These are phyloP conservation scores for Santalum album DNA, from an alignment of 164 flowering plant species.

Conservation along the genomic window DNA sequence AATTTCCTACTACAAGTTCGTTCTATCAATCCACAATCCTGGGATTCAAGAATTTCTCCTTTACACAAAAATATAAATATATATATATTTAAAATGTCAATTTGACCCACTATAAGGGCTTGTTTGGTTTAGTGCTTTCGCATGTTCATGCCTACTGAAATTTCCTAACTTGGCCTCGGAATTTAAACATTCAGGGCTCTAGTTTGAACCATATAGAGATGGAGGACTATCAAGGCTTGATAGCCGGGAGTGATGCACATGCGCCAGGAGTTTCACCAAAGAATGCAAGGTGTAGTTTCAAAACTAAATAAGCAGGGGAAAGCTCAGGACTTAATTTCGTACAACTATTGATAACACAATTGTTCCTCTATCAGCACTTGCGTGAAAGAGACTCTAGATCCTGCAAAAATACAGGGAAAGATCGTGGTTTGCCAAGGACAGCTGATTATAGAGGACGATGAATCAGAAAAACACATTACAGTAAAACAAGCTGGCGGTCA, in stretches of 20 bases:
- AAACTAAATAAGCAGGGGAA: too few species aligned
- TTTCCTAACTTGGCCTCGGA: too few species aligned
- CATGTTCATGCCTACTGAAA: too few species aligned
- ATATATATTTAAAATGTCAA: too few species aligned
- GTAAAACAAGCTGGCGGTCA: slow-evolving; percentile 30
- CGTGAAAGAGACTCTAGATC: slow-evolving; percentile 35
- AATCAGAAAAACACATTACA: slow-evolving; percentile 15
- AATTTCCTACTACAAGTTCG: too few species aligned
- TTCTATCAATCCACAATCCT: too few species aligned
- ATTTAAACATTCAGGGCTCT: slow-evolving; percentile 21
- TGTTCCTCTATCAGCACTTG: slow-evolving; percentile 27
- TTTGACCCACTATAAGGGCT: too few species aligned
- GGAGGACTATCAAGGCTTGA: slow-evolving; percentile 20
- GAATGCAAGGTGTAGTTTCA: slow-evolving; percentile 39
- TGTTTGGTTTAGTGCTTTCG: too few species aligned
- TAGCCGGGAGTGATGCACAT: slow-evolving; percentile 34
- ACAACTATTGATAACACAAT: too few species aligned
- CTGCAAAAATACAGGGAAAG: slow-evolving; percentile 29
- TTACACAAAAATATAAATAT: too few species aligned
- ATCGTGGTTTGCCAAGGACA: slow-evolving; percentile 34
- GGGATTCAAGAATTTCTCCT: too few species aligned
- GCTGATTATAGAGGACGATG: slow-evolving; percentile 5
- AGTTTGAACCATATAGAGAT: slow-evolving; percentile 28
- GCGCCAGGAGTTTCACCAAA: slow-evolving; percentile 28
- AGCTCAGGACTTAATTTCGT: too few species aligned